These are phyloP conservation scores for Yamadazyma dushanensis DNA, from an alignment of 1,139 yeast species.

Conservation along the genomic window DNA sequence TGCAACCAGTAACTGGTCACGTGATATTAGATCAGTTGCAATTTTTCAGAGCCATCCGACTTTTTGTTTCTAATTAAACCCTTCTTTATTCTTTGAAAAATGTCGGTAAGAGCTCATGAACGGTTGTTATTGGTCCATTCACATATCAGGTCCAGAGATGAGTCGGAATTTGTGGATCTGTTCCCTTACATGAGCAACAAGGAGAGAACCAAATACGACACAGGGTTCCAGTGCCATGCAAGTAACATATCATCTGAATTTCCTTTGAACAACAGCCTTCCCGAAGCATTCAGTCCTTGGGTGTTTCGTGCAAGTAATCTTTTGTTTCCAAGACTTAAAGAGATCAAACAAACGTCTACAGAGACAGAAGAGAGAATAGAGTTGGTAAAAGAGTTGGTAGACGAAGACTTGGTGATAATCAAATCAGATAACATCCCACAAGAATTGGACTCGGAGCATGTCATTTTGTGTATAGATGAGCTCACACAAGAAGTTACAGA, in stretches of 20 bases:
- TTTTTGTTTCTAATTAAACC: neutral
- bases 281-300: neutral
- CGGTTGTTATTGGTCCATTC: constrained; percentile 10
- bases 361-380: neutral
- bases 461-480: constrained; percentile 3
- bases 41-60: constrained; percentile 1
- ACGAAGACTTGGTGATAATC: neutral
- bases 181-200: constrained; percentile 7
- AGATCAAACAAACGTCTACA: neutral
- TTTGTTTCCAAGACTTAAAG: neutral
- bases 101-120: constrained; percentile 8
- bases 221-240: constrained; percentile 5
- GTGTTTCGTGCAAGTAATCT: neutral
- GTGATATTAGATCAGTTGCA: constrained; percentile 11
- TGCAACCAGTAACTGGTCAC: constrained; percentile 9
- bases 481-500: neutral
- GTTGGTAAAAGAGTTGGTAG: constrained; percentile 1
- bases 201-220: constrained; percentile 8
- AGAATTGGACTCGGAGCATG: constrained; percentile 4
- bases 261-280: constrained; percentile 8
- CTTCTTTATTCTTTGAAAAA: neutral
- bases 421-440: neutral
- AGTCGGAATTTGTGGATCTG: constrained; percentile 10
- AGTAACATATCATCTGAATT: constrained; percentile 1
- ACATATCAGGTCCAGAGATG: constrained; percentile 6